phyloP scores from a whole-genome alignment of 495 filamentous ascomycete genomes.

The Penicillium silybi region DNA sequence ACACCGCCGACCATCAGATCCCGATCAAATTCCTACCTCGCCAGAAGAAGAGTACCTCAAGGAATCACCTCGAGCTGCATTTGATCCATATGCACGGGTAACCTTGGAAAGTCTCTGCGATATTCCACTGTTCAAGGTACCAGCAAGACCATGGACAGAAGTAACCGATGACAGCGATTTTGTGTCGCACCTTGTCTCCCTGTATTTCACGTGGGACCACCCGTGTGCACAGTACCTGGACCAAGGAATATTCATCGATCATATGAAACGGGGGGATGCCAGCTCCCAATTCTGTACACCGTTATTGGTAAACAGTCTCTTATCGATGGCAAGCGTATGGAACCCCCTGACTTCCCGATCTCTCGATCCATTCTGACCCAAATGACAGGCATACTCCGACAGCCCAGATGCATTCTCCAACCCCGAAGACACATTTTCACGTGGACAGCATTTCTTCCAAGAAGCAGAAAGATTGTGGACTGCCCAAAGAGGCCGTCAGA shows the following conservation, averaged over 20 bases:
- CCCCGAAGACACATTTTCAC: constrained; percentile 22
- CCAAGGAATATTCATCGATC: constrained; percentile 29
- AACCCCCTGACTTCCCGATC: background rate
- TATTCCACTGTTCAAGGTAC: constrained; percentile 32
- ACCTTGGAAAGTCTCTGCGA: constrained; percentile 36
- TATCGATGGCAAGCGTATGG: constrained; percentile 39
- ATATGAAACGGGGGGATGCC: constrained; percentile 22
- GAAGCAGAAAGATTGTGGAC: constrained; percentile 36
- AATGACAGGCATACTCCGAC: constrained; percentile 40
- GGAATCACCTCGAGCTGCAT: constrained; percentile 1
- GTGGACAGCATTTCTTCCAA: constrained; percentile 28
- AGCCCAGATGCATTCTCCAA: constrained; percentile 44
- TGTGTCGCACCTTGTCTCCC: constrained; percentile 44
- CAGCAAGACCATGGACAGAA: constrained; percentile 43
- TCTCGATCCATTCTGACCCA: constrained; percentile 1
- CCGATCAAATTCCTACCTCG: constrained; percentile 7
- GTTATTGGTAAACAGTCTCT: constrained; percentile 38
- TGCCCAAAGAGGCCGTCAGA: constrained; percentile 30
- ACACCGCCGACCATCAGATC: constrained; percentile 2
- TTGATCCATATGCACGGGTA: constrained; percentile 27
- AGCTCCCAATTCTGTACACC: constrained; percentile 34
- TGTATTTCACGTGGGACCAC: constrained; percentile 47
- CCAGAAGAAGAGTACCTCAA: constrained; percentile 13
- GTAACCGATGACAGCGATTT: constrained; percentile 43
- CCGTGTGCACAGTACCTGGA: constrained; percentile 36